These are phyloP conservation scores for Penicillium sp. DNA, from an alignment of 2,329 filamentous ascomycete genomes.

Conservation along the genomic window DNA sequence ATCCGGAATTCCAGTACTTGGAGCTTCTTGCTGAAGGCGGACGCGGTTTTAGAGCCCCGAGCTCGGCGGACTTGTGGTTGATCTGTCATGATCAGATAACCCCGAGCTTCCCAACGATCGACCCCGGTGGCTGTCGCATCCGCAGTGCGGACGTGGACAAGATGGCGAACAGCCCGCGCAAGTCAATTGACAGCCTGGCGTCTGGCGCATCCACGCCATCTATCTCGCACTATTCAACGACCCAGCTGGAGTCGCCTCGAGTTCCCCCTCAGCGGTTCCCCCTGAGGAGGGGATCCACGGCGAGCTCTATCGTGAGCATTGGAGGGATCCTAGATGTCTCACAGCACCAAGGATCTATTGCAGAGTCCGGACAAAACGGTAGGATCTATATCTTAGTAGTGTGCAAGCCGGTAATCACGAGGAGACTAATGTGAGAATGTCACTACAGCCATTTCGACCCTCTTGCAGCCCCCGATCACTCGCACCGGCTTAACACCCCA, in stretches of 20 bases:
- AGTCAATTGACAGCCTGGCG: conserved; percentile 66
- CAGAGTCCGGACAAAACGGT: conserved; percentile 85
- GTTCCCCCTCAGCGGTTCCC: conserved; percentile 35
- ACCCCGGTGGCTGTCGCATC: conserved; percentile 35
- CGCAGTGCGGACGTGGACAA: conserved; percentile 39
- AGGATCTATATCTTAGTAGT: background rate
- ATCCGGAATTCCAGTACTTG: background rate
- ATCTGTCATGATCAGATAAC: conserved; percentile 40
- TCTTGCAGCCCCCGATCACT: conserved; percentile 88
- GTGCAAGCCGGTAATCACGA: background rate
- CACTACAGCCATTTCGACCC: conserved; percentile 75
- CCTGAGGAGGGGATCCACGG: conserved; percentile 71
- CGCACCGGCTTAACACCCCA: conserved; percentile 83
- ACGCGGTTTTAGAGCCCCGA: conserved; percentile 1
- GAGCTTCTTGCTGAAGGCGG: background rate
- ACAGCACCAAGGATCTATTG: conserved; percentile 58
- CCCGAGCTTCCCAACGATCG: conserved; percentile 25
- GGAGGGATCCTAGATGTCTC: conserved; percentile 77
- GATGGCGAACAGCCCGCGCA: conserved; percentile 65
- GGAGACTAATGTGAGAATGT: conserved; percentile 13
- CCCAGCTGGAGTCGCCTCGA: conserved; percentile 39
- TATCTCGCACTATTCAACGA: conserved; percentile 50
- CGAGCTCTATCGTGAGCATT: conserved; percentile 85
- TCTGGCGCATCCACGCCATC: conserved; percentile 54
- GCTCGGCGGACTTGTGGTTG: conserved; percentile 9